Conservation (phyloP, 495 filamentous ascomycete species). For the Talaromyces stipitatus region DNA sequence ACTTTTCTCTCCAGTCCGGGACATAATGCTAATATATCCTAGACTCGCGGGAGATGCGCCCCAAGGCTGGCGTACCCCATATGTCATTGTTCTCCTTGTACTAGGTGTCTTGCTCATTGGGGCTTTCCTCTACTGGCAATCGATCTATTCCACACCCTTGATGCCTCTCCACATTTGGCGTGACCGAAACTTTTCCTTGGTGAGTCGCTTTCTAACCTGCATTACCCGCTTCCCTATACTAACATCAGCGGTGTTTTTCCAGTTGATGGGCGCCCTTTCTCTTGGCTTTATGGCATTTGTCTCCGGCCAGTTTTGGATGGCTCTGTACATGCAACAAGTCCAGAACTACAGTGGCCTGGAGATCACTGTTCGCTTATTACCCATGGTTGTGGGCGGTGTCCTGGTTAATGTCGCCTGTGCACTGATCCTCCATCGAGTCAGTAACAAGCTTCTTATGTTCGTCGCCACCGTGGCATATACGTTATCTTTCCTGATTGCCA, state of each 20-base stretch:
- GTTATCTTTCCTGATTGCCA: conserved; percentile 47
- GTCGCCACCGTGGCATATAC: conserved; percentile 35
- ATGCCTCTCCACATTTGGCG: conserved; percentile 33
- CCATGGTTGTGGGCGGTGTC: conserved; percentile 44
- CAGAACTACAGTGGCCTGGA: conserved; percentile 32
- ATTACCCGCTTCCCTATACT: neutral
- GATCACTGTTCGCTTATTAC: conserved; percentile 47
- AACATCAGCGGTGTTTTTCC: conserved; percentile 2
- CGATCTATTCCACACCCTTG: conserved; percentile 19
- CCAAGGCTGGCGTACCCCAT: conserved; percentile 60
- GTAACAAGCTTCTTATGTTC: conserved; percentile 39
- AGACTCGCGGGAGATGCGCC: conserved; percentile 43
- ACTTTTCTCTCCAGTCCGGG: neutral
- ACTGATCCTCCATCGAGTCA: conserved; percentile 45
- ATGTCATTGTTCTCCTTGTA: conserved; percentile 56
- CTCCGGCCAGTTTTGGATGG: conserved; percentile 25
- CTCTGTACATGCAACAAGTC: conserved; percentile 37
- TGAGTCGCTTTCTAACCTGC: conserved; percentile 7
- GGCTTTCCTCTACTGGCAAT: conserved; percentile 59
- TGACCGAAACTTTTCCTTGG: conserved; percentile 30
- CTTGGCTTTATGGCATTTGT: conserved; percentile 33
- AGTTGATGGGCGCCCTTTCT: conserved; percentile 25
- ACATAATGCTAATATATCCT: conserved; percentile 7
- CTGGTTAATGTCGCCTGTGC: conserved; percentile 48
- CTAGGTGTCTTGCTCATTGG: conserved; percentile 51